Evolutionary conservation across 495 filamentous ascomycete genomes (phyloP), one percentile per base, ranked within the genome.

Genomic region (Penicillium longicatenatum): DNA sequence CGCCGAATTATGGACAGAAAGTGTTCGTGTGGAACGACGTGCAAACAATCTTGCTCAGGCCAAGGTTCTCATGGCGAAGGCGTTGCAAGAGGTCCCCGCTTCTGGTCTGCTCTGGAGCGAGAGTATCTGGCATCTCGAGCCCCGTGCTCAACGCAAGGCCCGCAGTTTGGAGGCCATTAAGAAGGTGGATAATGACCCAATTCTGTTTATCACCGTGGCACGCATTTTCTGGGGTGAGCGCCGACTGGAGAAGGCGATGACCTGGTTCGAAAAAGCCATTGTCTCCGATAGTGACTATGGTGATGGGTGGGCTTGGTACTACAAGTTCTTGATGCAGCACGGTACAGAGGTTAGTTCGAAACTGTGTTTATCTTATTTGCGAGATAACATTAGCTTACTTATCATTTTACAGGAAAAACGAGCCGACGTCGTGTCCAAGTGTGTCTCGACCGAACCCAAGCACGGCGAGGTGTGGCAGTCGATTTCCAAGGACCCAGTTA

Each of bases 291-390:
- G 85, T 24, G 93, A 97, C 69, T 71, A 86, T 30, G 94, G 95
- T 31, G 94, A 98, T 76, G 91, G 87, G 6, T 98, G 94, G 94
- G 94, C 91, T 39, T 98, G 93, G 93, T 98, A 97, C 65, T 94
- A 89, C 72, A 95, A 93, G 73, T 98, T 97, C 67, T 68, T 97
- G 63, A 56, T 82, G 59, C 87, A 94, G 80, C 91, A 98, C 77
- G 95, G 95, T 6, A 96, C 89, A 24, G 89, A 86, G 64, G 79
- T 82, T 60, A 55, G 75, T 68, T 60, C 17, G 4, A 19, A 14
- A 1, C 22, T 19, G 0, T 35, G 7, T 3, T 35, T 8, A 2
- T 20, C 9, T 2, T 20, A 19, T 21, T 6, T 20, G 17, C 2
- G 31, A 35, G 19, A 11, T 20, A 19, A 6, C 17, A 35, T 29